Base-by-base conservation (phyloP, 2,329 filamentous ascomycete species). In the Atkinsonella texensis region DNA sequence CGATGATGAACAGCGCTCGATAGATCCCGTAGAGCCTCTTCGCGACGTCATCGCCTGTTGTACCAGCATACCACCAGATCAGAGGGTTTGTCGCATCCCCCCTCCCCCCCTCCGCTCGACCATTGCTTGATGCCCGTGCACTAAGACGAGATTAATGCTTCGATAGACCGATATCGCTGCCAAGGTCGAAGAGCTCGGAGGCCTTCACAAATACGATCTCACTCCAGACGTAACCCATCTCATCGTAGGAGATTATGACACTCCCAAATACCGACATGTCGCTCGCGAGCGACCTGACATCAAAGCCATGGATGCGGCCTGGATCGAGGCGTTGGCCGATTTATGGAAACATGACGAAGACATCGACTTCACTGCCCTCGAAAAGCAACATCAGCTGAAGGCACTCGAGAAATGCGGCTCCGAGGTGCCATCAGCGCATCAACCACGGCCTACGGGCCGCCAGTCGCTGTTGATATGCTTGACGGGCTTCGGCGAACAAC, bases 161-260 rank as follows among this genome's bases (percentile, higher is more conserved):
- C 44, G n/a, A 39, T n/a, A 78, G 75, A 69, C 70, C 43, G 73
- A 80, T 50, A 74, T 89, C 47, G 80, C 79, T 15, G 68, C 74
- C 47, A 80, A 82, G 54, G 86, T 87, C 17, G 69, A 74, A 56
- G 81, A 95, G 63, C 89, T 98, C 74, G 93, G 93, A 57, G 93
- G 90, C 48, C 69, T 79, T 54, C 87, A 95, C 74, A 89, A 87
- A 61, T 85, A 89, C 67, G 90, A 98, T 66, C 80, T 98, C 44
- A 97, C 90, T n/a, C 87, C 87, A 52, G 89, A 96, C 66, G 89
- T 95, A 46, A 97, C 93, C 5, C 93, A 98, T 71, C 81, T 98
- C 46, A 79, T 98, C 56, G 88, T 95, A 55, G 93, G 90, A 65
- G 84, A 87, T 61, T 86, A 89, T 61, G 81, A 91, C 64, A 97